Evolutionary conservation across 768 basidiomycete genomes (phyloP).

Genomic region (Auriscalpium microsporum): DNA sequence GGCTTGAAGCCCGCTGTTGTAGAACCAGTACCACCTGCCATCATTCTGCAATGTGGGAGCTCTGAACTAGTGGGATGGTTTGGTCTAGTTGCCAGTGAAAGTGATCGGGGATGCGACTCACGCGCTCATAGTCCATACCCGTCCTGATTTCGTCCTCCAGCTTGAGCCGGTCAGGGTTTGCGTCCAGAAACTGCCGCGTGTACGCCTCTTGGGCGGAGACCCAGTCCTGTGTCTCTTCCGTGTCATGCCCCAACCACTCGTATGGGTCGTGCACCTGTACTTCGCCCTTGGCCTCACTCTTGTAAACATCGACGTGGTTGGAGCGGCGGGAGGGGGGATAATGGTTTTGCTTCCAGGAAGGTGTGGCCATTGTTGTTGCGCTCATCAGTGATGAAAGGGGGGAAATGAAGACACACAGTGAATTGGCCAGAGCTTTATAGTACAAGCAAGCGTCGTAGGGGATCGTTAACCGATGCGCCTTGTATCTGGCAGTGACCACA

Average conservation of each 20-base stretch:
- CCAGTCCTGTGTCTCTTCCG: slow-evolving; percentile 62
- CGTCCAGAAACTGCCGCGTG: slow-evolving; percentile 52
- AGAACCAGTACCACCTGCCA: slow-evolving; percentile 72
- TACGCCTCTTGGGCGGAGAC: slow-evolving; percentile 49
- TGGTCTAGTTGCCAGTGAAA: background rate
- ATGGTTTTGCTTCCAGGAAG: slow-evolving; percentile 43
- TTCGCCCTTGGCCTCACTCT: slow-evolving; percentile 49
- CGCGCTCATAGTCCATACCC: slow-evolving; percentile 37
- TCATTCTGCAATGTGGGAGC: slow-evolving; percentile 55
- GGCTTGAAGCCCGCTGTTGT: slow-evolving; percentile 69
- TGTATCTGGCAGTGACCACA: background rate
- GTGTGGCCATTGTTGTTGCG: slow-evolving; percentile 20
- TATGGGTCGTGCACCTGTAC: slow-evolving; percentile 66
- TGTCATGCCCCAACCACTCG: slow-evolving; percentile 61
- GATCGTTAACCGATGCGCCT: background rate
- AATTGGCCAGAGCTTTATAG: background rate
- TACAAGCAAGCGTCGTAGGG: background rate
- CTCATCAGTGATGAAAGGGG: background rate
- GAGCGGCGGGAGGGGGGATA: slow-evolving; percentile 63
- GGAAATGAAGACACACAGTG: background rate
- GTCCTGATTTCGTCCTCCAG: slow-evolving; percentile 51
- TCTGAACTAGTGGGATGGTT: slow-evolving; percentile 40
- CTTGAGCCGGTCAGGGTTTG: slow-evolving; percentile 46
- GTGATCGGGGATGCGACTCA: background rate
- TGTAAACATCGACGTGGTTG: slow-evolving; percentile 61